These are phyloP conservation scores for Apiospora aurea DNA, from an alignment of 2,329 filamentous ascomycete species.

Conservation along the genomic window DNA sequence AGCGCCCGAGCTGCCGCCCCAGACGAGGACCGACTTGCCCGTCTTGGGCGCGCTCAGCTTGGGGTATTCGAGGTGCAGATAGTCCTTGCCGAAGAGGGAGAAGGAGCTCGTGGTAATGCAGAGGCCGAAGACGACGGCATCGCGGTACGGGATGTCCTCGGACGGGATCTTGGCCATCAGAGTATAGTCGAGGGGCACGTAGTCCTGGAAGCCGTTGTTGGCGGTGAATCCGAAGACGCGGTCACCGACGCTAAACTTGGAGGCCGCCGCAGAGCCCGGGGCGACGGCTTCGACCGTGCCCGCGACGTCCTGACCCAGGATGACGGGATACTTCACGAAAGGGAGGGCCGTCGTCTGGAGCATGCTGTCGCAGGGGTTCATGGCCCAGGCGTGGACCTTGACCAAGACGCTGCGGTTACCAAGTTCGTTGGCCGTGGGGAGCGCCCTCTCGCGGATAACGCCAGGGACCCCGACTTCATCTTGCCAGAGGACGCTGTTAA, in stretches of 20 bases:
- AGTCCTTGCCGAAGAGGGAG: constrained; percentile 34
- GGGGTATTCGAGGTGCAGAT: constrained; percentile 34
- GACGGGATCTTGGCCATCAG: constrained; percentile 27
- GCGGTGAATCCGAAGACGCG: constrained; percentile 36
- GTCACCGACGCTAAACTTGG: constrained; percentile 40
- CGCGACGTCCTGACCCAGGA: constrained; percentile 44
- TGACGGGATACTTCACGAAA: constrained; percentile 37
- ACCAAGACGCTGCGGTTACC: constrained; percentile 38
- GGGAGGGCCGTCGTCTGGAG: constrained; percentile 33
- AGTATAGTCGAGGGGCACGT: constrained; percentile 29
- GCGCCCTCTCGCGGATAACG: constrained; percentile 30
- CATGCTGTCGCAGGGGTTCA: constrained; percentile 42
- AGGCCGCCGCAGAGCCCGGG: constrained; percentile 28
- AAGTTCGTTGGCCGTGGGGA: constrained; percentile 37
- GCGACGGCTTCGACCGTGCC: constrained; percentile 40
- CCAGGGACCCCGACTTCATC: constrained; percentile 32
- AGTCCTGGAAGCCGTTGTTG: constrained; percentile 38
- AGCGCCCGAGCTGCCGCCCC: constrained; percentile 58
- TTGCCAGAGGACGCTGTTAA: constrained; percentile 40
- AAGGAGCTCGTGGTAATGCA: constrained; percentile 33
- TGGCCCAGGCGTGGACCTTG: constrained; percentile 41
- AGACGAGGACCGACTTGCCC: constrained; percentile 49
- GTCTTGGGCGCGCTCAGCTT: constrained; percentile 27
- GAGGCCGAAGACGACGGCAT: constrained; percentile 35
- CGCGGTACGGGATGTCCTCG: constrained; percentile 30